Evolutionary conservation across 495 filamentous ascomycete species (phyloP), one percentile per base, ranked within the genome.

Genomic region (Trichocladium uniseriatum): DNA sequence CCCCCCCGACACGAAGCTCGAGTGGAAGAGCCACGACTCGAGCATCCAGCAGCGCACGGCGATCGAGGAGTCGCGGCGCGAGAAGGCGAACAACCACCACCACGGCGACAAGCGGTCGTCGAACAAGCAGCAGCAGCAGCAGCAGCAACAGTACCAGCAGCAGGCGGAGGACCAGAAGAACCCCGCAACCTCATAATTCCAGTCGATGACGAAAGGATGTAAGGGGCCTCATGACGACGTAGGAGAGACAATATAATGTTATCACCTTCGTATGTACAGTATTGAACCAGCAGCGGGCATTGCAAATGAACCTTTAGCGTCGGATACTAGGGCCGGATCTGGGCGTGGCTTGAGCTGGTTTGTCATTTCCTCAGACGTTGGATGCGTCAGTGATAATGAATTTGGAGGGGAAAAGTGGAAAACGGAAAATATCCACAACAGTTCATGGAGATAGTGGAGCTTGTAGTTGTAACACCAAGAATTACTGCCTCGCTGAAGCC

Each of bases 11-110:
- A 98, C 92, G 39, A 88, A 84, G 55, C 81, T 98, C 45, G 80
- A 90, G 51, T 98, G 87, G 83, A 94, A 94, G 71, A 89, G 84
- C 60, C 92, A 98, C 60, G 90, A 84, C 49, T 70, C 74, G 15
- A 87, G 83, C 66, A 88, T 90, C 54, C 82, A 84, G 51, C 86
- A 90, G 63, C 81, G 86, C 45, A 84, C 78, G 10, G 82, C 82
- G 21, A 87, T 89, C 47, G 86, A 90, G 62, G 84, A 89, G 60
- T 83, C 84, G 45, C 83, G 86, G 51, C 83, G 87, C 43, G 86
- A 89, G 49, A 89, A 89, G 62, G 69, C 74, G 13, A 67, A 73
- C 27, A 69, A 73, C 29, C 61, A 73, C 52, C 54, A 75, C 40
- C 69, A 74, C 52, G 51, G 50, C 48, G 68, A 72, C 21, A 71